phyloP scores from a whole-genome alignment of 768 basidiomycete genomes.

The Cystofilobasidium capitatum region DNA sequence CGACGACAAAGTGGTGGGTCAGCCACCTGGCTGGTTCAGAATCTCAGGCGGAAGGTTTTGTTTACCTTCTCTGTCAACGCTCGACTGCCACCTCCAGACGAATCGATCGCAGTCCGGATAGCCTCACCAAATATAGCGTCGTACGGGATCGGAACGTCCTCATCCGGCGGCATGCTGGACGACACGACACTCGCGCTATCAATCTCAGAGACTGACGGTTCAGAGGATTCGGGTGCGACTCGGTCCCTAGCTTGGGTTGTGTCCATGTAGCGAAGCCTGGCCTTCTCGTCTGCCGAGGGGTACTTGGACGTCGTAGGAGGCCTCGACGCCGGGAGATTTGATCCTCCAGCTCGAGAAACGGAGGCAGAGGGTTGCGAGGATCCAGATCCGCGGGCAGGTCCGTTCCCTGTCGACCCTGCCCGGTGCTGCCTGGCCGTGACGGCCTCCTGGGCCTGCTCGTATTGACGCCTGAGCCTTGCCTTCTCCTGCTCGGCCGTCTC shows the following conservation, averaged over 20 bases:
- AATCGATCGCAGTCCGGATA: background rate
- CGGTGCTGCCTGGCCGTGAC: background rate
- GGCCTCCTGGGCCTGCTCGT: constrained; percentile 6
- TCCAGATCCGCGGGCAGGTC: background rate
- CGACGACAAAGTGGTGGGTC: background rate
- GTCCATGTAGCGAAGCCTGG: no score
- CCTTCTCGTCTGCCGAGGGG: no score
- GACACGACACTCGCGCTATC: background rate
- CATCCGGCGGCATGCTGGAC: background rate
- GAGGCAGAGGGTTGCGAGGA: background rate
- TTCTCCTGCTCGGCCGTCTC: constrained; percentile 12
- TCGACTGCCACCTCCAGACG: background rate
- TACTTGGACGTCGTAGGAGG: no score
- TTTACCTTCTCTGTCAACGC: constrained; percentile 1
- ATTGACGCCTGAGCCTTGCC: constrained; percentile 3
- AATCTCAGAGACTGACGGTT: background rate
- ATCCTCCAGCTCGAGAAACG: no score
- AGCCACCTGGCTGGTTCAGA: background rate
- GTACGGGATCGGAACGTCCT: constrained; percentile 7
- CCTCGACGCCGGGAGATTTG: no score
- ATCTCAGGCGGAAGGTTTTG: no score
- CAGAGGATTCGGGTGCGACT: background rate
- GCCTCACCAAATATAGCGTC: background rate
- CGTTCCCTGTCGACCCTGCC: background rate
- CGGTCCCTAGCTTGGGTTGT: background rate